These are phyloP conservation scores for Polygonum maritimum DNA, from an alignment of 148 eudicot genomes.

Conservation along the genomic window DNA sequence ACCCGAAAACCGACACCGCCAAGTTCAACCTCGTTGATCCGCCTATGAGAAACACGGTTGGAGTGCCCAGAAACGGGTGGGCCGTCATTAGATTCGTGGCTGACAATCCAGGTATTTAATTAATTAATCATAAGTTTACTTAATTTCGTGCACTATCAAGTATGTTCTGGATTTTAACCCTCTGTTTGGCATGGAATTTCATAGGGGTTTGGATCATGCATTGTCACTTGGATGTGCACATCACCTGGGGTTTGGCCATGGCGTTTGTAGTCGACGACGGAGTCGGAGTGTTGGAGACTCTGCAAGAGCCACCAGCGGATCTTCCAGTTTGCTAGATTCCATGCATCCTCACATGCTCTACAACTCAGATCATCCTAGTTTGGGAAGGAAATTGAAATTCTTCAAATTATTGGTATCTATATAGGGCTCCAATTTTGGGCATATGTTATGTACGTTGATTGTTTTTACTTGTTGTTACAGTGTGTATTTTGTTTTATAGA, in stretches of 20 bases:
- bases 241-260: conserved; percentile 12
- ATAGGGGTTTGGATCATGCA: conserved; percentile 15
- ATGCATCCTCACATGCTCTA: not conserved
- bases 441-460: not conserved
- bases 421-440: conserved; percentile 1
- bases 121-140: too few species aligned
- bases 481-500: not conserved
- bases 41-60: conserved; percentile 14
- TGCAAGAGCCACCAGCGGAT: conserved; percentile 1
- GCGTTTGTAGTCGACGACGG: conserved; percentile 11
- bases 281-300: conserved; percentile 8
- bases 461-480: not conserved
- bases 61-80: conserved; percentile 11
- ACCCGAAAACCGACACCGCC: conserved; percentile 5
- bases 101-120: conserved; percentile 9
- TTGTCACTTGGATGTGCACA: conserved; percentile 14
- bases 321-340: not conserved
- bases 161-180: not conserved
- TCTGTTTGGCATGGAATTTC: not conserved
- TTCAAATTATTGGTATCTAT: not conserved
- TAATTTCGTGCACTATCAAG: not conserved
- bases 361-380: not conserved
- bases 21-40: conserved; percentile 15
- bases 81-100: conserved; percentile 13
- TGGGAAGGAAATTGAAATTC: not conserved